These are phyloP conservation scores for Bigelowiella natans DNA, from an alignment of 78 protist genomes.

Conservation along the genomic window DNA sequence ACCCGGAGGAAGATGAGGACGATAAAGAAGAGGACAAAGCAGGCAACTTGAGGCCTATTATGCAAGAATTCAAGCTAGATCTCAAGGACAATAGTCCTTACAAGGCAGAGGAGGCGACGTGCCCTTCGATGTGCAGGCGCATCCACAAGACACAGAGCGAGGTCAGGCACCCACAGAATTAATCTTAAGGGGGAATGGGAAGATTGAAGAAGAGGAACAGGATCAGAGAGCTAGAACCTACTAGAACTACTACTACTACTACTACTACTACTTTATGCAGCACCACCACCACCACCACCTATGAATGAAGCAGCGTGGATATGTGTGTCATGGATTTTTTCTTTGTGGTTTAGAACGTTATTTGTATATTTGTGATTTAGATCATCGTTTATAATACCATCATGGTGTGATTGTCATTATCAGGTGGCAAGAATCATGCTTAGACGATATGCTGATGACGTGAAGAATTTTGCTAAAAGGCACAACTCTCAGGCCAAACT, in stretches of 20 bases:
- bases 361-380: no score
- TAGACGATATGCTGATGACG: neutral
- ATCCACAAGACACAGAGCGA: neutral
- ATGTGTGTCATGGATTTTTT: no score
- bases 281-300: neutral
- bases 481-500: neutral
- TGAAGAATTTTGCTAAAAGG: neutral
- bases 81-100: no score
- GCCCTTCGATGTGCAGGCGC: neutral
- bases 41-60: neutral
- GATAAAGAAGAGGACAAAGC: neutral
- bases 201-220: no score
- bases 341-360: no score
- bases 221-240: no score
- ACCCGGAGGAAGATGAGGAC: neutral
- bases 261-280: neutral
- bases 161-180: no score
- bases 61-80: neutral
- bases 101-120: neutral
- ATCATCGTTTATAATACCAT: no score
- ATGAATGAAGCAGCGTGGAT: no score
- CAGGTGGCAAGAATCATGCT: neutral
- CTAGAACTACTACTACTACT: neutral
- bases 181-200: no score
- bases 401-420: no score